Evolutionary conservation across 345 rosid genomes (phyloP).

Genomic region (Gossypium sturtianum): DNA sequence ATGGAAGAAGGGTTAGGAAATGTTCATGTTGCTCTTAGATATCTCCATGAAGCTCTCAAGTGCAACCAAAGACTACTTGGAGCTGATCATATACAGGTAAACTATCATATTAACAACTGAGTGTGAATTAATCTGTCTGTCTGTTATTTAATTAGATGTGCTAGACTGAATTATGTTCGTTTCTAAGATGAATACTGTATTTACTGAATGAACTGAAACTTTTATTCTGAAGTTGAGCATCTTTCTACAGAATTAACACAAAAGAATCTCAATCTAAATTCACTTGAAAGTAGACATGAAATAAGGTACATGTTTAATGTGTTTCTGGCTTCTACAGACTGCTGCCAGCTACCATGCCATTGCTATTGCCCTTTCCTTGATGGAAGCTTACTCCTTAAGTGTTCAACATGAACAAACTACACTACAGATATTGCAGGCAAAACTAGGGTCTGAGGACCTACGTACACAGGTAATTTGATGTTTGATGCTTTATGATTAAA

Average conservation of each 20-base stretch:
- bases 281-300: background rate
- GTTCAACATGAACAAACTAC: slow-evolving; percentile 99
- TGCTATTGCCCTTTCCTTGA: slow-evolving; percentile 92
- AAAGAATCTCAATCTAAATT: background rate
- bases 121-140: background rate
- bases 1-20: slow-evolving; percentile 99
- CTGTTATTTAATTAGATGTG: background rate
- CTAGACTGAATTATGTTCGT: background rate
- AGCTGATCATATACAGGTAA: slow-evolving; percentile 95
- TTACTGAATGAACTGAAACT: background rate
- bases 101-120: background rate
- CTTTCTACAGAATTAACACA: background rate
- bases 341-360: slow-evolving; percentile 99
- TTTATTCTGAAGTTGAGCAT: background rate
- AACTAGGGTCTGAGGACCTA: slow-evolving; percentile 90
- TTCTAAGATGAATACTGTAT: background rate
- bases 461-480: slow-evolving; percentile 68
- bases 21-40: slow-evolving; percentile 92
- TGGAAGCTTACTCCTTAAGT: slow-evolving; percentile 91
- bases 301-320: background rate
- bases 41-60: slow-evolving; percentile 94
- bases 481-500: slow-evolving; percentile 6
- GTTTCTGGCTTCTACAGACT: slow-evolving; percentile 50
- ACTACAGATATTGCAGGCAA: slow-evolving; percentile 82
- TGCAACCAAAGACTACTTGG: slow-evolving; percentile 97